These are phyloP conservation scores for Alternaria ventricosa DNA, from an alignment of 2,329 filamentous ascomycete species.

Conservation along the genomic window DNA sequence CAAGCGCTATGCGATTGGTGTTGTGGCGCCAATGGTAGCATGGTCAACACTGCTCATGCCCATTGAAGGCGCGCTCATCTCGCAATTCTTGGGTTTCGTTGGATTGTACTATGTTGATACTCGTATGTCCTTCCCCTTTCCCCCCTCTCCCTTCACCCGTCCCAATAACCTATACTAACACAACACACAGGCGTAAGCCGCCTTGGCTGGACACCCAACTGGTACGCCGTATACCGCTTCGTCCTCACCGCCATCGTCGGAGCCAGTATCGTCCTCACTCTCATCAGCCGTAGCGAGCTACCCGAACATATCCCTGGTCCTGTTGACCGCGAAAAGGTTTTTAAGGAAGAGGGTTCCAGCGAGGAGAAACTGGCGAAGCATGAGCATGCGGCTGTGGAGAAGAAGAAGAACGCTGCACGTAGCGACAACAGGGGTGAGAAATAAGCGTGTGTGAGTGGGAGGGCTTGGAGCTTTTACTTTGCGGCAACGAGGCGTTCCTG, in stretches of 20 bases:
- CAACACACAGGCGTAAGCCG: constrained; percentile 62
- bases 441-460: neutral
- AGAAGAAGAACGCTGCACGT: constrained; percentile 33
- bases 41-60: constrained; percentile 91
- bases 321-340: constrained; percentile 56
- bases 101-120: constrained; percentile 86
- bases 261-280: constrained; percentile 76
- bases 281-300: constrained; percentile 84
- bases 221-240: constrained; percentile 91
- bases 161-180: neutral
- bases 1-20: constrained; percentile 82
- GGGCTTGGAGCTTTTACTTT: neutral
- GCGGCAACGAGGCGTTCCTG: constrained; percentile 1
- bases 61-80: constrained; percentile 81
- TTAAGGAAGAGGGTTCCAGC: constrained; percentile 48
- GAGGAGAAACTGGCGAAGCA: constrained; percentile 40
- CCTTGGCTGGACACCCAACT: constrained; percentile 78
- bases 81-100: constrained; percentile 85
- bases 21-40: constrained; percentile 78
- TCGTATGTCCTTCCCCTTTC: neutral
- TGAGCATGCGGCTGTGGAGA: constrained; percentile 31
- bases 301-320: constrained; percentile 57
- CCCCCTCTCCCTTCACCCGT: no score
- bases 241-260: constrained; percentile 91
- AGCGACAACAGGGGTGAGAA: constrained; percentile 22